Base-by-base conservation (phyloP, 768 basidiomycete genomes). In the Mycena filopes region DNA sequence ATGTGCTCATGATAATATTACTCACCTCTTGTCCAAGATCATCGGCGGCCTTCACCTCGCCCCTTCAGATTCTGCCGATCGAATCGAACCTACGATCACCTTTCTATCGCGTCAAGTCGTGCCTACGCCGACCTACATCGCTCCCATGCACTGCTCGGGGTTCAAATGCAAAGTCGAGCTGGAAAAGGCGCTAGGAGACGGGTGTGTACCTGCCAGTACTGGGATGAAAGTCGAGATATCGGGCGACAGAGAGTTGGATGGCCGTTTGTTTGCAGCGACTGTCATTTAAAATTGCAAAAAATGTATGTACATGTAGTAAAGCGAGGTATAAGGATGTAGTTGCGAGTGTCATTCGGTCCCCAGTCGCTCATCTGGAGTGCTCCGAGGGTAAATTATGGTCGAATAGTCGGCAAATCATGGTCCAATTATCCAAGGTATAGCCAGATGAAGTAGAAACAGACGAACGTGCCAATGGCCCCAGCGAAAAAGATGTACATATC, bases 381-480 rank as follows among this genome's bases (percentile, higher is more conserved):
- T 54, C 40, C 57, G 46, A 48, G 33, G n/a, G 40, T 26, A 49
- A 67, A 48, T 45, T 40, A 40, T 26, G 36, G 45, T 53, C 21
- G 21, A 40, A 53, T 41, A 23, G 38, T n/a, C 15, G 25, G n/a
- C 3, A 33, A 1, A 12, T 15, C 26, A 51, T 4, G 29, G 29
- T 43, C 31, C 18, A 43, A 36, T 80, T 74, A 87, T 61, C 92
- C 97, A 49, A 99, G 80, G 76, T 95, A 98, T 70, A 87, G 87
- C 91, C 94, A 94, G 71, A 98, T 99, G 69, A 95, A 77, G 80
- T 87, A 96, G 82, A 99, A 98, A 78, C 91, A 95, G 78, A 98
- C 83, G 75, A 99, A 92, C 12, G 97, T 98, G 76, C 94, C 86
- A 25, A 92, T 78, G 1, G 91, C 92, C 2, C 97, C 97, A 3